Evolutionary conservation across 2,329 filamentous ascomycete genomes (phyloP), one percentile per base, ranked within the genome.

Genomic region (Alternaria arborescens): DNA sequence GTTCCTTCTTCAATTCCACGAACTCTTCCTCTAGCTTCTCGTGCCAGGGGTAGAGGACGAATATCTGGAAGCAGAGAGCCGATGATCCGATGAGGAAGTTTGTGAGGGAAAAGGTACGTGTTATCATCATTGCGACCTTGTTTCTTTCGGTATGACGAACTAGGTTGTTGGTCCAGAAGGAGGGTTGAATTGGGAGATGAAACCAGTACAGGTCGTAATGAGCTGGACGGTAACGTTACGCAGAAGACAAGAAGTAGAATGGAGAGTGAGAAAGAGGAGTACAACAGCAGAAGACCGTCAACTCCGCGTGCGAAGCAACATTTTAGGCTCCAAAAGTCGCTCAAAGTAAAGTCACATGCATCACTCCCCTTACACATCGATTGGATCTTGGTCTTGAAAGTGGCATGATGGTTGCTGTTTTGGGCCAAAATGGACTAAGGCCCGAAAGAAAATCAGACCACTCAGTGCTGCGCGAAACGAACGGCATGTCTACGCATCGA

Each of bases 21-120:
- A 91, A 90, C 61, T 86, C 85, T 20, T 85, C 82, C 64, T 90
- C 86, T 7, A 91, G 79, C 71, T 89, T 81, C 69, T 89, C 84
- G 76, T 91, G 88, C 88, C 88, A 91, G 1, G 89, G 89, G 75
- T 91, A 91, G 11, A 91, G 81, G 40, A 91, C 89, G 67, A 87
- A 88, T 51, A 90, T 87, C 77, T 91, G 88, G 75, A 91, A 91
- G 36, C 81, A 82, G 34, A 91, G 82, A 0, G 89, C 89, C 4
- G 87, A 89, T 30, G 83, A 84, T 54, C 88, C 89, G 61, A 91
- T 86, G 64, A 84, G 72, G 71, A 91, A 91, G 79, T 91, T 89
- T 62, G 86, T 88, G 62, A 89, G 67, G 11, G 87, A 88, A 64
- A 89, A 81, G 20, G 80, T 75, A 61, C 83, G 83, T 0, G 83